phyloP scores from a whole-genome alignment of 768 basidiomycete species.

The Lyophyllum decastes region DNA sequence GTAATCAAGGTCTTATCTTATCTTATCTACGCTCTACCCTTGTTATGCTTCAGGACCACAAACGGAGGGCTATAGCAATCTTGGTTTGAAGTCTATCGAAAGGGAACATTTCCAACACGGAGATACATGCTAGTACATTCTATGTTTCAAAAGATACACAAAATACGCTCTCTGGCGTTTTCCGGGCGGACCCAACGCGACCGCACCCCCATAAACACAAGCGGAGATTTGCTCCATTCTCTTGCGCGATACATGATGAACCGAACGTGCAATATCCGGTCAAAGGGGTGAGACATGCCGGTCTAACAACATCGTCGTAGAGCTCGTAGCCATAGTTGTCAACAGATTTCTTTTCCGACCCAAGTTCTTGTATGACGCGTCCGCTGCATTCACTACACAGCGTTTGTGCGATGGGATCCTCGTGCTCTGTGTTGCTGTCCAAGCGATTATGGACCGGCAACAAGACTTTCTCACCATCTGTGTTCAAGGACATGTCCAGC shows the following conservation, averaged over 20 bases:
- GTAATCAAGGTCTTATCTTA: constrained; percentile 14
- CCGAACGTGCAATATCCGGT: neutral
- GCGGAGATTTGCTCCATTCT: neutral
- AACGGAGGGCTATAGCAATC: neutral
- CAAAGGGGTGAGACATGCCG: neutral
- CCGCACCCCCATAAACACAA: neutral
- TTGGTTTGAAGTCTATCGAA: neutral
- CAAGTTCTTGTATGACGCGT: neutral
- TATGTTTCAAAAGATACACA: neutral
- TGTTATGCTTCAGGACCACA: too few species aligned
- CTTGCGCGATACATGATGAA: neutral
- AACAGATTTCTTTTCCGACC: neutral
- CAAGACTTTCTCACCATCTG: neutral
- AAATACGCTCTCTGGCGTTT: neutral
- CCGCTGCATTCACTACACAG: neutral
- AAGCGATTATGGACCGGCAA: neutral
- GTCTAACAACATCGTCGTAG: neutral
- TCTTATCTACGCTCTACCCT: constrained; percentile 6
- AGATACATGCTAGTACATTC: neutral
- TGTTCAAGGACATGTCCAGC: neutral
- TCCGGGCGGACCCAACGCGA: neutral
- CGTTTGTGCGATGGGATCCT: neutral
- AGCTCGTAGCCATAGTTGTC: neutral
- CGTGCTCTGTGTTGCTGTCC: neutral
- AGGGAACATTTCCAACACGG: too few species aligned